A percentile compares a stretch with the other conserved stretches of the same genome.
phyloP scores from a whole-genome alignment of 208 protist genomes.

The Crithidia fasciculata region DNA sequence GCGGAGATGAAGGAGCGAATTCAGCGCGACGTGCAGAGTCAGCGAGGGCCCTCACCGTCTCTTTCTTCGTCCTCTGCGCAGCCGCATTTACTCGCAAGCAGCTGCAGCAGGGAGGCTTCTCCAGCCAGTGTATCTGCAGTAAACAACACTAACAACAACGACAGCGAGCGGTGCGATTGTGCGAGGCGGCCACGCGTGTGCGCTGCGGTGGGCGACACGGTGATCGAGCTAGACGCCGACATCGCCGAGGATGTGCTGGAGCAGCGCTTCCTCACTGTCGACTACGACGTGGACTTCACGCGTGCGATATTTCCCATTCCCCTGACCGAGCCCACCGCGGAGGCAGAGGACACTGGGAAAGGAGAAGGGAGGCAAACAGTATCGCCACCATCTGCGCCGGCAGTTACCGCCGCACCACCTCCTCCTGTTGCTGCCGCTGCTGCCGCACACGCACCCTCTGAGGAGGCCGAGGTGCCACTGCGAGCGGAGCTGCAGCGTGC shows the following conservation, averaged over 20 bases:
- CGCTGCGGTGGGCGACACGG: constrained; percentile 35
- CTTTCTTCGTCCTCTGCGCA: not conserved
- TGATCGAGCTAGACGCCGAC: constrained; percentile 50
- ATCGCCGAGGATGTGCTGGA: constrained; percentile 42
- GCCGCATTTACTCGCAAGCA: no score
- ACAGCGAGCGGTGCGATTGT: not conserved
- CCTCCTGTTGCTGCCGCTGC: constrained; percentile 1
- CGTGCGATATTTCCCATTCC: constrained; percentile 85
- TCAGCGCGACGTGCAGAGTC: constrained; percentile 43
- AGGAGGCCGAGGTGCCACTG: constrained; percentile 4
- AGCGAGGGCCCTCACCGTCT: not conserved
- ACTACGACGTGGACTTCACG: constrained; percentile 91
- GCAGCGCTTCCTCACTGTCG: constrained; percentile 77
- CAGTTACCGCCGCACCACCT: not conserved
- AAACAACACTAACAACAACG: constrained; percentile 12
- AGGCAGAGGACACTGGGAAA: not conserved
- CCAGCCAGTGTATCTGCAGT: not conserved
- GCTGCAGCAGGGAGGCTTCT: no score
- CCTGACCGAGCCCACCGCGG: constrained; percentile 25
- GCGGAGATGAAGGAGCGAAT: constrained; percentile 81
- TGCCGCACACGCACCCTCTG: not conserved
- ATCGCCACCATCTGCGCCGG: not conserved
- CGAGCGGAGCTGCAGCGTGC: constrained; percentile 26
- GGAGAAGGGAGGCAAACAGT: no score
- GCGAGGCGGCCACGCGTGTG: constrained; percentile 15